A percentile compares a stretch with the other conserved stretches of the same genome.
Conservation (phyloP, 192 early-diverging fungal species). For the Backusella circina region DNA sequence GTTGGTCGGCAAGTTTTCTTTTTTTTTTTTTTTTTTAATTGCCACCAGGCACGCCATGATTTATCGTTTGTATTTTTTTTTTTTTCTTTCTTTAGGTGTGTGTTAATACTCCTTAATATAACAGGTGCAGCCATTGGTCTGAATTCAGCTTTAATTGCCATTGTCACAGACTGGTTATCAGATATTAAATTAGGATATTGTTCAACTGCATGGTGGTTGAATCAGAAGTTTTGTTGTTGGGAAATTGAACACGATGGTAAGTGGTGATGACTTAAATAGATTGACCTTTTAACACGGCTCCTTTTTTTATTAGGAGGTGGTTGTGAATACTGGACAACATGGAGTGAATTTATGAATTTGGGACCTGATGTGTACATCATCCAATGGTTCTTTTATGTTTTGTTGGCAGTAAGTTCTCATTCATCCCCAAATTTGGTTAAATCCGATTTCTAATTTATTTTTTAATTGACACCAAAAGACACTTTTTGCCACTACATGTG, state of each 20-base stretch:
- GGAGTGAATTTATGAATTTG: constrained; percentile 61
- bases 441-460: background rate
- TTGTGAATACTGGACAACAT: constrained; percentile 71
- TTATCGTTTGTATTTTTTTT: constrained; percentile 30
- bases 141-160: constrained; percentile 85
- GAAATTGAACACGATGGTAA: constrained; percentile 58
- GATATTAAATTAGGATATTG: constrained; percentile 88
- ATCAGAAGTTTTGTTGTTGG: constrained; percentile 94
- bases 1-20: constrained; percentile 57
- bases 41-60: constrained; percentile 47
- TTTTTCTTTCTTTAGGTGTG: too few species aligned
- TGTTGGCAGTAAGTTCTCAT: constrained; percentile 48
- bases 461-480: constrained; percentile 37
- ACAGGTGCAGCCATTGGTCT: constrained; percentile 68
- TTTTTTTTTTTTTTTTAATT: constrained; percentile 10
- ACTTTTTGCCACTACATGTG: constrained; percentile 67
- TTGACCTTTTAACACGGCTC: background rate
- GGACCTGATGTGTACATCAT: constrained; percentile 50
- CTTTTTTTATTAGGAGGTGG: constrained; percentile 28
- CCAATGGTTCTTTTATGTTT: constrained; percentile 79
- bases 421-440: background rate
- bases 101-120: too few species aligned
- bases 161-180: constrained; percentile 87
- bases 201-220: constrained; percentile 80
- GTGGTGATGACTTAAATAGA: background rate